These are phyloP conservation scores for Lachancea sp. DNA, from an alignment of 805 yeast genomes.

Conservation along the genomic window DNA sequence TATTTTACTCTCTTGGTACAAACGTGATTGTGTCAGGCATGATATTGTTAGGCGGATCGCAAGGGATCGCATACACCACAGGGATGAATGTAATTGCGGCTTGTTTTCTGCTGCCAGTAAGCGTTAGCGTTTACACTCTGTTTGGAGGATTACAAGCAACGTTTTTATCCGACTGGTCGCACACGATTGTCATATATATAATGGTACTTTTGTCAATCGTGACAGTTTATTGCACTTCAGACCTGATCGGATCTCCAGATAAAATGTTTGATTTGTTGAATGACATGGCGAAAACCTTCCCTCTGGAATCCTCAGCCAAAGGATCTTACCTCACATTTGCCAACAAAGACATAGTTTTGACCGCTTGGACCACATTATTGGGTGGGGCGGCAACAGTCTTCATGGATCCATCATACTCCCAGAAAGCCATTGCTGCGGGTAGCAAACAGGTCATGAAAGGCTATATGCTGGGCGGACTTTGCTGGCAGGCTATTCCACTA, in stretches of 20 bases:
- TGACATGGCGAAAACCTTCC: too few species aligned
- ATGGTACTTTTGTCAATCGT: conserved; percentile 36
- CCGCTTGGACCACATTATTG: conserved; percentile 27
- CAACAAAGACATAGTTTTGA: conserved; percentile 72
- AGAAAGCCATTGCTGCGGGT: conserved; percentile 64
- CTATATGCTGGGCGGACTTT: conserved; percentile 71
- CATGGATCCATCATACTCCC: conserved; percentile 37
- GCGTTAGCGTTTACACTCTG: conserved; percentile 59
- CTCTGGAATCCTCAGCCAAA: conserved; percentile 27
- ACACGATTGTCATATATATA: conserved; percentile 66
- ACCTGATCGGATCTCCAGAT: too few species aligned
- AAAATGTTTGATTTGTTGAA: too few species aligned
- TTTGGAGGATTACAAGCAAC: conserved; percentile 75
- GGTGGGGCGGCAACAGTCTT: conserved; percentile 4
- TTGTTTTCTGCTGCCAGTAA: conserved; percentile 66
- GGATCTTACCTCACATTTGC: conserved; percentile 81
- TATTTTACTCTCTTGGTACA: conserved; percentile 54
- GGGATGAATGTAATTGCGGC: conserved; percentile 79
- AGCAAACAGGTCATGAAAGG: conserved; percentile 76
- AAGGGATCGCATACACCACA: conserved; percentile 68
- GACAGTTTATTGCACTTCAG: too few species aligned
- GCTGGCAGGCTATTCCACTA: conserved; percentile 83
- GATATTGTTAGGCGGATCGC: conserved; percentile 79
- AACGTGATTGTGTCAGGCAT: conserved; percentile 58
- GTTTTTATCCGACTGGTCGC: conserved; percentile 63